A percentile compares a stretch with the other conserved stretches of the same genome.
These are phyloP conservation scores for Myriosclerotinia duriaeana DNA, from an alignment of 2,329 filamentous ascomycete genomes.

Conservation along the genomic window DNA sequence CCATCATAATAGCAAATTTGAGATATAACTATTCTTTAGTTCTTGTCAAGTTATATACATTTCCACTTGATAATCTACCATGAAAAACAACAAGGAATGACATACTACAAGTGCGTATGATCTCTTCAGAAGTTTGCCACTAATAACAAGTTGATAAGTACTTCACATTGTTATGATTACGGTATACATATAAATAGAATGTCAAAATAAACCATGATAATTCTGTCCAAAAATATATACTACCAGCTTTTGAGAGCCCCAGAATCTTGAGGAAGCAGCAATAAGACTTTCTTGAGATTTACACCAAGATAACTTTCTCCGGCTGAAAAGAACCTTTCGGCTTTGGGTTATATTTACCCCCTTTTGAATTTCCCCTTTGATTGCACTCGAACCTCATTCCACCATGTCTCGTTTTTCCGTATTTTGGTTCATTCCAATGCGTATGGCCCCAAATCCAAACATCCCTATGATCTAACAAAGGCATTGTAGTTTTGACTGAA, in stretches of 20 bases:
- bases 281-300: not conserved
- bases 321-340: not conserved
- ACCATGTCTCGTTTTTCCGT: not conserved
- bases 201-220: not conserved
- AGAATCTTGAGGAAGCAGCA: too few species aligned
- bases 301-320: slow-evolving; percentile 1
- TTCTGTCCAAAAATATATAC: not conserved
- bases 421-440: slow-evolving; percentile 7
- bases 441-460: slow-evolving; percentile 20
- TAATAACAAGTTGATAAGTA: not conserved
- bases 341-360: not conserved
- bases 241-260: not conserved
- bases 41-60: not conserved
- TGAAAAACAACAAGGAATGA: not conserved
- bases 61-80: not conserved
- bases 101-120: not conserved
- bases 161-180: not conserved
- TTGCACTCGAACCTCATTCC: slow-evolving; percentile 13
- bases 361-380: not conserved
- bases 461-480: slow-evolving; percentile 7
- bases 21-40: not conserved
- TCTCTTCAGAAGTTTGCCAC: too few species aligned
- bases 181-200: not conserved
- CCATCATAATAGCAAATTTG: not conserved
- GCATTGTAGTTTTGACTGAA: slow-evolving; percentile 12